Evolutionary conservation across 2,329 filamentous ascomycete genomes (phyloP), one percentile per base, ranked within the genome.

Genomic region (Drechslerella stenobrocha): DNA sequence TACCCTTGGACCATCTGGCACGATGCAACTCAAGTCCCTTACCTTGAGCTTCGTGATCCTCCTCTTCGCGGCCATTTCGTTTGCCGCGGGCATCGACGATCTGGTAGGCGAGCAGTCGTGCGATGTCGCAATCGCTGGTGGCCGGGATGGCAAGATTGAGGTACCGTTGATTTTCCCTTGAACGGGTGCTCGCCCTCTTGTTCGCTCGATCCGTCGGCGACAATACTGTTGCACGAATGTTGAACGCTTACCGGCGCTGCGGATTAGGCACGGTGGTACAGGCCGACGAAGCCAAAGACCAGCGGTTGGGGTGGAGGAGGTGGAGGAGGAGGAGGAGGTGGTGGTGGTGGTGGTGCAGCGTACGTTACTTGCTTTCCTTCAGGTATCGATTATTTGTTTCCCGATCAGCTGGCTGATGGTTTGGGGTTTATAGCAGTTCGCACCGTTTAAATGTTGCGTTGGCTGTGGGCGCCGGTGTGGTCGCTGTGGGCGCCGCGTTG

Each of bases 21-120:
- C 50, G 24, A 67, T 67, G 61, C 53, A 67, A 51, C 11, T 67
- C 37, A 59, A 47, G 45, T 15, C 18, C 28, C 3, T 59, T 9
- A 59, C 61, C 2, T 2, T n/a, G n/a, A n/a, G n/a, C n/a, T n/a
- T n/a, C n/a, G n/a, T n/a, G n/a, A n/a, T 67, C 28, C 18, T 67
- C 8, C 32, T 67, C 7, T n/a, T 59, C 20, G 44, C 55, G 3
- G 22, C 53, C 7, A 9, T 67, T 22, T 59, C 61, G 22, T n/a
- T 30, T 11, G 61, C 61, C 26, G 40, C 45, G 18, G 50, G 20
- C n/a, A 7, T 28, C 2, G 51, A n/a, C 9, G 23, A 55, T 13
- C 20, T 22, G 18, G 9, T 50, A 6, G 40, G 11, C 13, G n/a
- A n/a, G n/a, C n/a, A n/a, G n/a, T 35, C 50, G 28, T 32, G 44